Evolutionary conservation across 1,284 basidiomycete species (phyloP), one percentile per base, ranked within the genome.

Genomic region (Papiliotrema fonsecae): DNA sequence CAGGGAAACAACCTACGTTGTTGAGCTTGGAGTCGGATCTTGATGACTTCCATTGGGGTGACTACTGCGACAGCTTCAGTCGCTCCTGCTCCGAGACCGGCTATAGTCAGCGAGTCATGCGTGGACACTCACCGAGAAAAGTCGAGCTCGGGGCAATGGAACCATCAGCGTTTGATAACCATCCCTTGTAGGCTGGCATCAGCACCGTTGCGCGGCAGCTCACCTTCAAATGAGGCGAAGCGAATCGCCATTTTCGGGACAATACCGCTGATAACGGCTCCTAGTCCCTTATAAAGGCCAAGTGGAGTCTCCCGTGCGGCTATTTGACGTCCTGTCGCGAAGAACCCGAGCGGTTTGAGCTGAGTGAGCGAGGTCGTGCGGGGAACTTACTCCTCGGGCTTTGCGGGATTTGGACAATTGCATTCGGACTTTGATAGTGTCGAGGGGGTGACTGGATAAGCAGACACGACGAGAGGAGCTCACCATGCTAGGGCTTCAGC

Each of bases 161-260:
- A 16, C 68, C 68, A 31, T 64, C 62, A 3, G 55, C 43, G 26
- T 54, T 49, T 2, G 87, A 83, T 40, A 98, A 75, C 79, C 81
- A 82, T 0, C 74, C 78, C 75, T 97, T 96, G 81, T 99, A 99
- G 48, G 82, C 73, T 75, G 42, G 1, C 25, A 4, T 41, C 35
- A 40, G 31, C 42, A 16, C 16, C 5, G 21, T 7, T 7, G 19
- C n/a, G 9, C 26, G 6, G 16, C 1, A 14, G 61, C 72, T 63
- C 49, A 74, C 73, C 78, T 77, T 98, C 94, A 70, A 99, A 99
- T 70, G 87, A 90, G 34, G 96, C 93, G 73, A 98, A 99, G 36
- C 96, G 88, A 69, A 94, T 97, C 45, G 92, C 92, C 96, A 99
- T 99, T 78, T 99, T 99, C 4, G 96, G 96, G 2, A 97, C 91